A percentile compares a stretch with the other conserved stretches of the same genome.
These are phyloP conservation scores for Boletus rufocinnamomeus DNA, from an alignment of 768 basidiomycete species.

Conservation along the genomic window DNA sequence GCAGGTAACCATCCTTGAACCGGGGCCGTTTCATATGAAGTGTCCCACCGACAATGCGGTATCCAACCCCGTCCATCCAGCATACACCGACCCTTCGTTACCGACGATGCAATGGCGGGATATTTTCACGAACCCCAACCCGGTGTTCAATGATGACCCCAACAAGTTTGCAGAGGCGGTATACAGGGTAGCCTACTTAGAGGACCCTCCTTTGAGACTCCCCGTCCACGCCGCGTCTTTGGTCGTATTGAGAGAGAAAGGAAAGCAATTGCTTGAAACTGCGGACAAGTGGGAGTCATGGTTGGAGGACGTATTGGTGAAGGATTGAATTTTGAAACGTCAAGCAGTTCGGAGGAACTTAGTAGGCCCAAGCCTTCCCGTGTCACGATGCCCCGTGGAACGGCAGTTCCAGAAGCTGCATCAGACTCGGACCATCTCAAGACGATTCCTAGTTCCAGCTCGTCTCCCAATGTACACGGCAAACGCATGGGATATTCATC, in stretches of 20 bases:
- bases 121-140: neutral
- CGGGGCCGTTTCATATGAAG: conserved; percentile 2
- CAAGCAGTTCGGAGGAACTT: too few relatives aligned
- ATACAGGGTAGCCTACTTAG: conserved; percentile 11
- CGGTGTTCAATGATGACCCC: conserved; percentile 15
- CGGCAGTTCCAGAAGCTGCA: too few relatives aligned
- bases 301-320: conserved; percentile 14
- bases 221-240: conserved; percentile 7
- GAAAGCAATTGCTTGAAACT: conserved; percentile 10
- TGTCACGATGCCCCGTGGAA: too few relatives aligned
- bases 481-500: too few relatives aligned
- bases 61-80: neutral
- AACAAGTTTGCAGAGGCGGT: conserved; percentile 17
- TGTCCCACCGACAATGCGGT: neutral
- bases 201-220: conserved; percentile 23
- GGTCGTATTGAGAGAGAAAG: neutral
- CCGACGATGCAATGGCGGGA: neutral
- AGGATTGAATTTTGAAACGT: neutral
- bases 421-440: too few relatives aligned
- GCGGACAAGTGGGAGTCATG: conserved; percentile 20
- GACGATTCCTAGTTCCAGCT: too few relatives aligned
- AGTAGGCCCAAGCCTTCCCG: too few relatives aligned
- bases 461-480: too few relatives aligned
- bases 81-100: neutral
- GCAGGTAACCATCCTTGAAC: conserved; percentile 5